Evolutionary conservation across 2,329 filamentous ascomycete genomes (phyloP).

Genomic region (Penicillium sp.): DNA sequence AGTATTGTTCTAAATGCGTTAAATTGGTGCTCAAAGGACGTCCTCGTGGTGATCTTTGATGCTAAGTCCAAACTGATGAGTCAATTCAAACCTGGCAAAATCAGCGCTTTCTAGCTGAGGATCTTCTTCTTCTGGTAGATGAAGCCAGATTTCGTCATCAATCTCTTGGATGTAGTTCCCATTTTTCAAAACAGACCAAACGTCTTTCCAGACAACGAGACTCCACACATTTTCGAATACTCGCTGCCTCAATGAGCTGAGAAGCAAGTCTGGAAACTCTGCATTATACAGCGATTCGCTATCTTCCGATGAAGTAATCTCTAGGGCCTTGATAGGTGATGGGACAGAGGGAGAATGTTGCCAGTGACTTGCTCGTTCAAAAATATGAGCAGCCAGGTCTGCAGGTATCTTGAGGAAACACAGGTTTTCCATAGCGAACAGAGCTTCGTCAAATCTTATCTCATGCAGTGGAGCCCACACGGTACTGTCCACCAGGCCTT

Average conservation of each 20-base stretch:
- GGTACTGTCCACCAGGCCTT: neutral
- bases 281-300: neutral
- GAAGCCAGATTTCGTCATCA: conserved; percentile 1
- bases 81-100: neutral
- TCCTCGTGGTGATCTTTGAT: neutral
- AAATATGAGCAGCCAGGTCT: neutral
- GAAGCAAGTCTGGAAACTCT: neutral
- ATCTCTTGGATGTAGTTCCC: neutral
- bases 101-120: neutral
- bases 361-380: too few relatives aligned
- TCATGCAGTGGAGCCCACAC: neutral
- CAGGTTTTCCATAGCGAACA: neutral
- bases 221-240: neutral
- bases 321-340: neutral
- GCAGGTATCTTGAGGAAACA: neutral
- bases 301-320: neutral
- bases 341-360: neutral
- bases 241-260: neutral
- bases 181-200: neutral
- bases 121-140: neutral
- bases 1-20: neutral
- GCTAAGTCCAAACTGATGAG: neutral
- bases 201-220: neutral
- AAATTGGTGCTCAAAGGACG: neutral
- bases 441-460: neutral